Percentiles rank a stretch among this genome's conserved stretches.
Conservation (phyloP, 2,329 filamentous ascomycete genomes). For the Decorospora gaudefroyi region DNA sequence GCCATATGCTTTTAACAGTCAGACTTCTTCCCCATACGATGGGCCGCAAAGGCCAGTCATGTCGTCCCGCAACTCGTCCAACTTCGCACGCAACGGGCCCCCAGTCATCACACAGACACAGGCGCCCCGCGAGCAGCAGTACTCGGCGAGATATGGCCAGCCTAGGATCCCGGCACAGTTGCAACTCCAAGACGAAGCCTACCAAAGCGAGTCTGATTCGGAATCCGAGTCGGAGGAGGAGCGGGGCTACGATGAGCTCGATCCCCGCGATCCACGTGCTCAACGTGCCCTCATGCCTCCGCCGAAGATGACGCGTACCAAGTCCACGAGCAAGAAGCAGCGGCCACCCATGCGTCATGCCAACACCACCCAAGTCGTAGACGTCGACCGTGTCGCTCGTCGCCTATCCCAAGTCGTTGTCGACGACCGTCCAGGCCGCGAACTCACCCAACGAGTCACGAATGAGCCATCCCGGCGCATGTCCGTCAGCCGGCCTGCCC, state of each 20-base stretch:
- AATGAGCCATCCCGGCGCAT: constrained; percentile 26
- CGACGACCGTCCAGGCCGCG: constrained; percentile 17
- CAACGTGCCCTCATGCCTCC: constrained; percentile 35
- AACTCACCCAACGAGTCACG: constrained; percentile 20
- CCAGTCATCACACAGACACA: constrained; percentile 38
- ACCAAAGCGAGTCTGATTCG: constrained; percentile 16
- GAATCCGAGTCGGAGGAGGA: constrained; percentile 23
- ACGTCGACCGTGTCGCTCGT: constrained; percentile 15
- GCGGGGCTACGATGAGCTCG: constrained; percentile 20
- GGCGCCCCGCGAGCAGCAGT: constrained; percentile 21
- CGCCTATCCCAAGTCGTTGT: constrained; percentile 22
- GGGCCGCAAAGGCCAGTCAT: constrained; percentile 26
- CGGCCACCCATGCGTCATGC: constrained; percentile 36
- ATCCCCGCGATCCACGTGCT: constrained; percentile 9
- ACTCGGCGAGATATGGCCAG: constrained; percentile 37
- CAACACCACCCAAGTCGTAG: constrained; percentile 30
- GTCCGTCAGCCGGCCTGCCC: constrained; percentile 40
- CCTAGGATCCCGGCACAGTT: constrained; percentile 9
- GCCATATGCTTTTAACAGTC: constrained; percentile 11
- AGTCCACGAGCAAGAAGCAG: constrained; percentile 3
- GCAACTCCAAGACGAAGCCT: constrained; percentile 21
- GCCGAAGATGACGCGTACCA: constrained; percentile 19
- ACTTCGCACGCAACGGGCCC: constrained; percentile 21
- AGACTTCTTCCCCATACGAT: constrained; percentile 31
- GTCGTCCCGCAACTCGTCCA: constrained; percentile 27